Evolutionary conservation across 148 eudicot genomes (phyloP).

Genomic region (Persicaria maculosa): DNA sequence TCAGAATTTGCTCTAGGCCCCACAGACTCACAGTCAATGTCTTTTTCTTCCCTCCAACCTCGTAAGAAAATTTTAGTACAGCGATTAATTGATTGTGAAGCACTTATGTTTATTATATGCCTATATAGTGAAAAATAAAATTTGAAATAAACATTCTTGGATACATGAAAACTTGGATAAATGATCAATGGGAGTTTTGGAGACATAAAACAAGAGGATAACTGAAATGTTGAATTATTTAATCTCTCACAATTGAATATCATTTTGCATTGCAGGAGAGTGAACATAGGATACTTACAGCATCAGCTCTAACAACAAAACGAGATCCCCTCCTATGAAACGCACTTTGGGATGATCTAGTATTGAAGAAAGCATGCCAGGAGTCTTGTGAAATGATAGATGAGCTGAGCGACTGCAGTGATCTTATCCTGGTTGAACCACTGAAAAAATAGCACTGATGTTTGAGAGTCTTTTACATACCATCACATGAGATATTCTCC

Average conservation of each 20-base stretch:
- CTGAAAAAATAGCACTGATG: conserved; percentile 28
- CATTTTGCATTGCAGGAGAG: neutral
- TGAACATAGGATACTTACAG: conserved; percentile 40
- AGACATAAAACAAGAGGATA: neutral
- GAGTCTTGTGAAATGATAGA: conserved; percentile 46
- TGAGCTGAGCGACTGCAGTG: conserved; percentile 51
- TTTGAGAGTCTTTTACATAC: neutral
- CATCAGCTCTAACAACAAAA: conserved; percentile 64
- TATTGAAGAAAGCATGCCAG: conserved; percentile 34
- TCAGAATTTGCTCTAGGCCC: neutral
- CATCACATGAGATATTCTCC: neutral
- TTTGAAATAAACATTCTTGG: neutral
- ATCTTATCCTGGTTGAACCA: conserved; percentile 43
- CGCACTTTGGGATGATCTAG: conserved; percentile 29
- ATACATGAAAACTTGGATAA: neutral
- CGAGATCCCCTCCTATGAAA: conserved; percentile 46
- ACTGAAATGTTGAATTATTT: neutral
- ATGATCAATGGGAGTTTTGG: neutral
- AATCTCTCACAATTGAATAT: neutral
- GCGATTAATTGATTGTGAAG: no score
- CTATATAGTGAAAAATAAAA: neutral
- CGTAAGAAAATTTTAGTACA: neutral
- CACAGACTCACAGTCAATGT: neutral
- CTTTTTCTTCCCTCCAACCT: neutral
- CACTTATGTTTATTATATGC: no score